Base-by-base conservation (phyloP, 495 filamentous ascomycete species). In the Aspergillus sclerotioniger region DNA sequence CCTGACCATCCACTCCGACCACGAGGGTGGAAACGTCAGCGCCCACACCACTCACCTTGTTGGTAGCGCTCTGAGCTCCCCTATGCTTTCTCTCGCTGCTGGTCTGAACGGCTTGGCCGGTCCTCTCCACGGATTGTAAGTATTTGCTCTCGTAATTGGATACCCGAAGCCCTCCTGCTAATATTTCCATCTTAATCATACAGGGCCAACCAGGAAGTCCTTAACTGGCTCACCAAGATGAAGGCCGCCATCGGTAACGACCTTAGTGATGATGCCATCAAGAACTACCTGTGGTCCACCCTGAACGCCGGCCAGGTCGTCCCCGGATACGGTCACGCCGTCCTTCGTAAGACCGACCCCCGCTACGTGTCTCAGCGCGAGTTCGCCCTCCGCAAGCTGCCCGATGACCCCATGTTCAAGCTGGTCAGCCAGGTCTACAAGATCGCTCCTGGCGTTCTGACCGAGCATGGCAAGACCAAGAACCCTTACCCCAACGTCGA, bases 391-490 rank as follows among this genome's bases (percentile, higher is more conserved):
- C 87, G 86, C 80, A 86, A 93, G 72, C 89, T 97, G 71, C 90
- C 92, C 67, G 83, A 94, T 72, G 92, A 96, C 81, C 90, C 91
- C 62, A 96, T 98, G 91, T 98, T 96, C 90, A 89, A 98, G 84
- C 87, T 98, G 56, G 94, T 98, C 80, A 91, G 87, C 84, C 92
- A 97, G 80, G 93, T 98, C 63, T 97, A 96, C 87, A 97, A 98
- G 88, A 97, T 98, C 71, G 94, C 94, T 55, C 95, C 94, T 61
- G 90, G 89, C 69, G 94, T 98, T 57, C 80, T 98, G 66, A 98
- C 95, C 59, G 93, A 98, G 84, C 94, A 98, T 81, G 94, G 94
- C 78, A 98, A 98, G 90, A 96, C 91, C 77, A 95, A 95, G 88
- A 94, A 95, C 87, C 84, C 86, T 53, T 88, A 80, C 75, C 87